Conservation (phyloP, 2,329 filamentous ascomycete genomes). For the Claviceps sp. region DNA sequence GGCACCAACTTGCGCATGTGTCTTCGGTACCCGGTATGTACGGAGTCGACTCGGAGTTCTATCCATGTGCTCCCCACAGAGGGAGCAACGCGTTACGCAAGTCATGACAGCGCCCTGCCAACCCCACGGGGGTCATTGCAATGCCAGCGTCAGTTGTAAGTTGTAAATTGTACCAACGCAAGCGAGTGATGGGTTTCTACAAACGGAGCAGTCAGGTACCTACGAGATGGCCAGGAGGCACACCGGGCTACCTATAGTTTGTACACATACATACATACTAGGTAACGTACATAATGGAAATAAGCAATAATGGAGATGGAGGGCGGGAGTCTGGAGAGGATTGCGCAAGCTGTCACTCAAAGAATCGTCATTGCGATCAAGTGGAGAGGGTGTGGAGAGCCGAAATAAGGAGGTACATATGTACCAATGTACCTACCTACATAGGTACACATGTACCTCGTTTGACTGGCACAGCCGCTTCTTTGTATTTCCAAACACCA, state of each 20-base stretch:
- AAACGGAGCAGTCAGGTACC: conserved; percentile 12
- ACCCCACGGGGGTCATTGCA: neutral
- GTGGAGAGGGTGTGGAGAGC: neutral
- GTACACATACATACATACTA: too few relatives aligned
- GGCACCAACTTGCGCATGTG: too few relatives aligned
- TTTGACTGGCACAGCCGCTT: too few relatives aligned
- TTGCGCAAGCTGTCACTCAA: conserved; percentile 1
- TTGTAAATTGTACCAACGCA: neutral
- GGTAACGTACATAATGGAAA: too few relatives aligned
- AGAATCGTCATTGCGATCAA: conserved; percentile 21
- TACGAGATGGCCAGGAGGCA: conserved; percentile 14
- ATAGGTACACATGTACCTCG: too few relatives aligned
- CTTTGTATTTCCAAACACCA: neutral
- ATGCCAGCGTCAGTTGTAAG: too few relatives aligned
- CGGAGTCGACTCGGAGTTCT: too few relatives aligned
- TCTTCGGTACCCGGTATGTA: too few relatives aligned
- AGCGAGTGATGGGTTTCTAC: conserved; percentile 13
- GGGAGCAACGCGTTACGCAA: neutral
- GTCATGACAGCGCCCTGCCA: conserved; percentile 2
- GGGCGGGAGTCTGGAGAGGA: neutral
- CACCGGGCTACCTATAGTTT: conserved; percentile 7
- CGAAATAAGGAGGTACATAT: too few relatives aligned
- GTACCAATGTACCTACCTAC: too few relatives aligned
- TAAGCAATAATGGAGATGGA: neutral
- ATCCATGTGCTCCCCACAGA: too few relatives aligned